These are phyloP conservation scores for Cornus suecica DNA, from an alignment of 148 eudicot species.

Conservation along the genomic window DNA sequence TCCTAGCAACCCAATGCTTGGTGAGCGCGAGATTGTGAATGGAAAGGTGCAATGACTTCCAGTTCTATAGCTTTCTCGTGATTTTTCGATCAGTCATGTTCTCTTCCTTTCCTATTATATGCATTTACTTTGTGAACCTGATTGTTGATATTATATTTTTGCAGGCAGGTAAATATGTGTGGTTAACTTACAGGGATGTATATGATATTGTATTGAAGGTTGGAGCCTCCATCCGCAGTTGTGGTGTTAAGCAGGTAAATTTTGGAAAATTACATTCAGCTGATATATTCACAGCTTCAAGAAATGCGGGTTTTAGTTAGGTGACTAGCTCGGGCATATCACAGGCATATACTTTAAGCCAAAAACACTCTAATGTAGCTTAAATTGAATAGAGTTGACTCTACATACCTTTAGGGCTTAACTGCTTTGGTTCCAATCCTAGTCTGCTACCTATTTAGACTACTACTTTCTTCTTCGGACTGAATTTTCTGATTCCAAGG, in stretches of 20 bases:
- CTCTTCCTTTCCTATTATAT: neutral
- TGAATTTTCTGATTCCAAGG: neutral
- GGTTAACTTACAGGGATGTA: conserved; percentile 83
- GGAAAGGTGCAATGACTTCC: conserved; percentile 47
- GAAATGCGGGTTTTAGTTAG: neutral
- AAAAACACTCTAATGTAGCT: neutral
- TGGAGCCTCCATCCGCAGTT: conserved; percentile 71
- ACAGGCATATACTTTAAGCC: neutral
- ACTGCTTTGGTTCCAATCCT: neutral
- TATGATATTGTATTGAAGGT: conserved; percentile 58
- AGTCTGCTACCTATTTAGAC: neutral
- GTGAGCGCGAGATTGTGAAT: conserved; percentile 50
- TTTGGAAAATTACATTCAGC: neutral
- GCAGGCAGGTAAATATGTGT: conserved; percentile 67
- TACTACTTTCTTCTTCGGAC: neutral
- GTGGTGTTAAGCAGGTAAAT: conserved; percentile 65
- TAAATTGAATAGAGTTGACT: neutral
- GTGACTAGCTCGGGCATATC: neutral
- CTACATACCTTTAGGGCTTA: neutral
- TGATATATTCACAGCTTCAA: neutral
- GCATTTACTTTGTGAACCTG: neutral
- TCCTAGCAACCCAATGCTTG: conserved; percentile 76
- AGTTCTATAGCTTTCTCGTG: neutral
- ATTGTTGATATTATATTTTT: neutral
- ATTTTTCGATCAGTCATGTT: neutral